A percentile compares a stretch with the other conserved stretches of the same genome.
Conservation (phyloP, 768 basidiomycete species). For the Lentinula lateritia region DNA sequence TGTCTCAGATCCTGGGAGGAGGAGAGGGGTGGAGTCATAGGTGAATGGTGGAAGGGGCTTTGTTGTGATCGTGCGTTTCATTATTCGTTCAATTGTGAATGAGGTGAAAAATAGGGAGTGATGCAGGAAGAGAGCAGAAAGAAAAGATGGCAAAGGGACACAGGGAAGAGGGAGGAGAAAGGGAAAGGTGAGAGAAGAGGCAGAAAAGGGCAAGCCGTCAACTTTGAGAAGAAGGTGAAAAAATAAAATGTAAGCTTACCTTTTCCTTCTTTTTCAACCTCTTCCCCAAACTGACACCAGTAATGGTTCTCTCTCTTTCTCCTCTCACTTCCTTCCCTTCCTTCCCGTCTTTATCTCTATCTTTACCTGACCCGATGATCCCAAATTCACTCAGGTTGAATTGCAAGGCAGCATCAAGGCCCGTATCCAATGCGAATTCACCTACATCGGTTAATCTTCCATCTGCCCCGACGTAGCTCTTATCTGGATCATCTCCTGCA, state of each 20-base stretch:
- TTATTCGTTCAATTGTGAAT: too few species aligned
- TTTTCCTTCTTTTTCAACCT: constrained; percentile 86
- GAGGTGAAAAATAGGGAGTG: too few species aligned
- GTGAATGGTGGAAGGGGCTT: constrained; percentile 62
- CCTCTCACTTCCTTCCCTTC: background rate
- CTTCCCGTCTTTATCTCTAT: background rate
- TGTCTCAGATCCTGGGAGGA: constrained; percentile 56
- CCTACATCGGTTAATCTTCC: background rate
- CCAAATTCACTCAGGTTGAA: background rate
- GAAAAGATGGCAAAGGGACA: too few species aligned
- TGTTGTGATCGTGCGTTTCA: background rate
- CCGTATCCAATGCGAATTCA: background rate
- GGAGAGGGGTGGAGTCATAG: constrained; percentile 86
- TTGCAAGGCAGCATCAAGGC: background rate
- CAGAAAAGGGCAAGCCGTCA: background rate
- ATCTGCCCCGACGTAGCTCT: background rate
- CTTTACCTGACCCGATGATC: background rate
- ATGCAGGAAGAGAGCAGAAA: too few species aligned
- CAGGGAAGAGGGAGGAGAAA: too few species aligned
- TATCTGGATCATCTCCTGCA: background rate
- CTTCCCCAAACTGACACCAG: constrained; percentile 35
- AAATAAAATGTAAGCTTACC: constrained; percentile 9
- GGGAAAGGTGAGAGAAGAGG: background rate
- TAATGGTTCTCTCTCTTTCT: background rate
- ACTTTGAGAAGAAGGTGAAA: too few species aligned